Percentiles rank a stretch among this genome's conserved stretches.
Conservation (phyloP, 306 rosid species). For the Carpinus viminea region DNA sequence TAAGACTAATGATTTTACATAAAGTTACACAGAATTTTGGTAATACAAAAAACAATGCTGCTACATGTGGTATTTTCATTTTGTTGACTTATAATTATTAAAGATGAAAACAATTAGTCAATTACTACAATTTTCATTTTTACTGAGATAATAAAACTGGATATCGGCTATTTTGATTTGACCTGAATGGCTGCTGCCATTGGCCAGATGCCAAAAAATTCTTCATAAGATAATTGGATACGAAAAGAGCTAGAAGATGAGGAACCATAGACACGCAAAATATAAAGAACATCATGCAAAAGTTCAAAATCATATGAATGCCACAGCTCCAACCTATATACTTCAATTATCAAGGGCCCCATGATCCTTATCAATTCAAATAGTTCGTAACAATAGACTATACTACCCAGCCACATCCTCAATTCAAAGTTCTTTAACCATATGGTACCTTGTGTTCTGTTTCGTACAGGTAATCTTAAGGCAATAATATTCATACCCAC, state of each 20-base stretch:
- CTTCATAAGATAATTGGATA: neutral
- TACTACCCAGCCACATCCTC: neutral
- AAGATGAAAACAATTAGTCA: too few relatives aligned
- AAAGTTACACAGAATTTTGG: neutral
- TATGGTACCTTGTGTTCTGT: neutral
- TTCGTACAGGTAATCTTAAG: neutral
- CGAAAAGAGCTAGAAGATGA: neutral
- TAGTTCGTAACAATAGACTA: neutral
- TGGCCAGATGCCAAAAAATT: too few relatives aligned
- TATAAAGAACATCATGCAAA: neutral
- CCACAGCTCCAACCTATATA: neutral
- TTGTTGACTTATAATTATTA: too few relatives aligned
- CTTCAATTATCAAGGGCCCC: neutral
- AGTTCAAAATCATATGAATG: neutral
- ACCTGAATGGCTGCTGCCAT: neutral
- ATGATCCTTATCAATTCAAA: neutral
- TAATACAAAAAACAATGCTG: too few relatives aligned
- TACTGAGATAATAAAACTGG: neutral
- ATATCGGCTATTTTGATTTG: neutral
- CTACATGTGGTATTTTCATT: neutral
- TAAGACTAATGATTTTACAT: neutral
- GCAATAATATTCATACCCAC: neutral
- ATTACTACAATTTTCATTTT: too few relatives aligned
- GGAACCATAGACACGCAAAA: neutral
- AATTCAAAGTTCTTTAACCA: neutral